Percentiles rank a stretch among this genome's conserved stretches.
phyloP scores from a whole-genome alignment of 228 moss, liverwort and hornwort genomes.

The Sphagnum fallax region DNA sequence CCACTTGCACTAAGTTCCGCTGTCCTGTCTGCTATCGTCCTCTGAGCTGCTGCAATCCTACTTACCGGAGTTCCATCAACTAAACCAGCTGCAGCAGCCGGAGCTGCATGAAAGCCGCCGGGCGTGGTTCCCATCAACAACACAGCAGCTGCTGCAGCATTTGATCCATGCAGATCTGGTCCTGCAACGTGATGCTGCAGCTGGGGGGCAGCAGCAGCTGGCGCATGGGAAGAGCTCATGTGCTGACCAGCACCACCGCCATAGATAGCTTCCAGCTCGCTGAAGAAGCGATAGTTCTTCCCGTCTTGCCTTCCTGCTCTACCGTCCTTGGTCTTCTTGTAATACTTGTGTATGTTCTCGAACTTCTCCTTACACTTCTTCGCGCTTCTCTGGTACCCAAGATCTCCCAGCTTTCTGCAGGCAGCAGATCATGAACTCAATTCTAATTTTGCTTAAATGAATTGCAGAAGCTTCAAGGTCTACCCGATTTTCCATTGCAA shows the following conservation, averaged over 20 bases:
- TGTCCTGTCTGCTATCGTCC: conserved; percentile 48
- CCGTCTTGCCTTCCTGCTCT: conserved; percentile 92
- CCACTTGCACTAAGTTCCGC: conserved; percentile 65
- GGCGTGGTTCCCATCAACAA: conserved; percentile 61
- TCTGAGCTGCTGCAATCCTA: conserved; percentile 57
- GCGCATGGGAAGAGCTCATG: too few relatives aligned
- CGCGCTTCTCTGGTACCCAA: conserved; percentile 69
- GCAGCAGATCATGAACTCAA: neutral
- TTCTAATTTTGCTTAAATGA: neutral
- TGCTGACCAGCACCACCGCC: conserved; percentile 33
- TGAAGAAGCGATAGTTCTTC: conserved; percentile 83
- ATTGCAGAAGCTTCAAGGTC: neutral
- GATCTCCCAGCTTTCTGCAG: conserved; percentile 76
- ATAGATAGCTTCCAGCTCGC: conserved; percentile 85
- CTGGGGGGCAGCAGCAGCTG: too few relatives aligned
- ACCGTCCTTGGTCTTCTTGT: conserved; percentile 98
- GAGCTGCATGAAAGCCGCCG: conserved; percentile 20
- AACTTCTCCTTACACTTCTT: conserved; percentile 99
- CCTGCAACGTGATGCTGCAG: conserved; percentile 38
- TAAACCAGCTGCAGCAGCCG: too few relatives aligned
- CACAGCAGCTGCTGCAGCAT: conserved; percentile 19
- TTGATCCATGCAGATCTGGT: conserved; percentile 16
- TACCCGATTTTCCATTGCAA: too few relatives aligned
- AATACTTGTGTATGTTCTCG: conserved; percentile 93
- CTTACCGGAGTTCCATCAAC: conserved; percentile 3